These are phyloP conservation scores for Pestalotiopsis sp. DNA, from an alignment of 2,329 filamentous ascomycete genomes.

Conservation along the genomic window DNA sequence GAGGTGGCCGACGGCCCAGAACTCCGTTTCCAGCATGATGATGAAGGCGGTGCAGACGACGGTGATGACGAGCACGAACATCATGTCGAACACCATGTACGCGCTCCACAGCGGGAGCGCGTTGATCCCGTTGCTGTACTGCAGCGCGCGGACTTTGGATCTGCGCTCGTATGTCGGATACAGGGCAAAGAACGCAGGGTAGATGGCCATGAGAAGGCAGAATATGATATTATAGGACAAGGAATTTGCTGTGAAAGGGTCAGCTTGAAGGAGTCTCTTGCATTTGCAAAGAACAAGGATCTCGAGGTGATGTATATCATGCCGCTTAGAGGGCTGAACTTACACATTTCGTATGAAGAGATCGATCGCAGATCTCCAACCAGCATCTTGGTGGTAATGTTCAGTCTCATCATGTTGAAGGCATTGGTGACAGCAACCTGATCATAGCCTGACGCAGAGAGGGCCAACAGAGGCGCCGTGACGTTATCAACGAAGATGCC, in stretches of 20 bases:
- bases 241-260: conserved; percentile 14
- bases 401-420: conserved; percentile 22
- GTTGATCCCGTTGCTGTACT: conserved; percentile 71
- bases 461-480: conserved; percentile 20
- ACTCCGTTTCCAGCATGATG: conserved; percentile 49
- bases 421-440: conserved; percentile 21
- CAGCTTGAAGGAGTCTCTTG: neutral
- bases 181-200: conserved; percentile 67
- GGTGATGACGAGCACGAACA: conserved; percentile 51
- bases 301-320: neutral
- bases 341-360: neutral
- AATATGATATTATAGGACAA: conserved; percentile 27
- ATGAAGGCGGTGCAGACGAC: conserved; percentile 55
- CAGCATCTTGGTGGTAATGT: conserved; percentile 13
- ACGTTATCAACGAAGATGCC: conserved; percentile 23
- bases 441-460: conserved; percentile 9
- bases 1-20: conserved; percentile 63
- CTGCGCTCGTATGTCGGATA: conserved; percentile 67
- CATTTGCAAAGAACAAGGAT: neutral
- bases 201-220: conserved; percentile 53
- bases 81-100: conserved; percentile 65
- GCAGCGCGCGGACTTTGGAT: conserved; percentile 63
- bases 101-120: conserved; percentile 65
- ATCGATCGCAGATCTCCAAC: neutral
- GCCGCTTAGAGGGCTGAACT: neutral